Base-by-base conservation (phyloP, 1,284 basidiomycete genomes). In the Agaricales sp. region DNA sequence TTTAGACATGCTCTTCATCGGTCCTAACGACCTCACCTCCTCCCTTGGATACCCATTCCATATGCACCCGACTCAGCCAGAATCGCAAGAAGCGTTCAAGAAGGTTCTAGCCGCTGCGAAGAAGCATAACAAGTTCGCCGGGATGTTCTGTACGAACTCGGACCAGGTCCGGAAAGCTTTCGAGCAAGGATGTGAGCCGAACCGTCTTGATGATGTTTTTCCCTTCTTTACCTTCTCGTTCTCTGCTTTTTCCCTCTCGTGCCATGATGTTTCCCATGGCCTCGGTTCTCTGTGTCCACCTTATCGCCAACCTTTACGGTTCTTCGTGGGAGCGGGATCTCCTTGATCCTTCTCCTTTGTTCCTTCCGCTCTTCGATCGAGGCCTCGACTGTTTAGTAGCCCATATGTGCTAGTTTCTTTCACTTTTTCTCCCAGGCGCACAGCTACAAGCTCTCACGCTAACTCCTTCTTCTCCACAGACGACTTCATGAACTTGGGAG, bases 11-110 rank as follows among this genome's bases (percentile, higher is more conserved):
- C 63, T 78, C 2, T 83, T 86, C 65, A 78, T 87, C 50, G 82
- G 83, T 8, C 81, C 82, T 2, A 84, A 77, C 54, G 82, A 84
- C 57, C 69, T 84, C 41, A 81, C 80, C 2, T 69, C 80, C 43
- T 69, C 73, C 1, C 65, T 80, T 21, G 79, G 79, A 24, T 77
- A 73, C 57, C 71, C 76, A 1, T 35, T 50, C 52, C 21, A 20
- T 54, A 12, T 26, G 1, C 54, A 57, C 20, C 22, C 51, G 1
- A 54, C 51, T 22, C 52, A 52, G 39, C 53, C 54, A 13, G 55
- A 57, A 45, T 55, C 55, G 16, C 55, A 57, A 47, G 51, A 54
- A 11, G 55, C 54, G 4, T 54, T 57, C 16, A 35, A 52, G 19
- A 48, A 53, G 12, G 48, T 57, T 24, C 46, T 55, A 4, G 50